These are phyloP conservation scores for Cinnamomum chago DNA, from an alignment of 164 flowering plant genomes.

Conservation along the genomic window DNA sequence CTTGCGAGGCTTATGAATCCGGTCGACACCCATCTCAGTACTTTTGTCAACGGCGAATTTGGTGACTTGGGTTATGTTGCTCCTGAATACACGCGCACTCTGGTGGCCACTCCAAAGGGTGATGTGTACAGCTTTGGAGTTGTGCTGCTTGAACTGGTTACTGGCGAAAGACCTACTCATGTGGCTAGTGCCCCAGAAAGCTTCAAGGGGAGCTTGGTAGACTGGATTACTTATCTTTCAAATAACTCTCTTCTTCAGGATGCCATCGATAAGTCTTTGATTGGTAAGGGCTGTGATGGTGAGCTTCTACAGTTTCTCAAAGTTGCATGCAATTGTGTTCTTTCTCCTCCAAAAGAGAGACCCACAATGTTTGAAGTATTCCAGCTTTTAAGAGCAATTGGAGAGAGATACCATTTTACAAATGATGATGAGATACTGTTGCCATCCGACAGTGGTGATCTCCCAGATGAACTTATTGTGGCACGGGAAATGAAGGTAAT, in stretches of 20 bases:
- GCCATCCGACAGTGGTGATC: constrained; percentile 3
- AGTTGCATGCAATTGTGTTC: constrained; percentile 20
- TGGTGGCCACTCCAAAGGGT: constrained; percentile 23
- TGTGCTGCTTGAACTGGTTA: constrained; percentile 23
- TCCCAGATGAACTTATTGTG: constrained; percentile 20
- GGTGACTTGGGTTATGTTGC: constrained; percentile 24
- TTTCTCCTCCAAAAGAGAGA: constrained; percentile 19
- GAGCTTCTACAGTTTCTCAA: constrained; percentile 19
- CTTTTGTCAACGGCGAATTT: constrained; percentile 21
- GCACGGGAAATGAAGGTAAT: constrained; percentile 5
- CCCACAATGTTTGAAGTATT: constrained; percentile 26
- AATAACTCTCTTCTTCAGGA: constrained; percentile 10
- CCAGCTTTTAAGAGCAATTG: constrained; percentile 22
- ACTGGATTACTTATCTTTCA: constrained; percentile 16
- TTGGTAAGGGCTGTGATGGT: constrained; percentile 16
- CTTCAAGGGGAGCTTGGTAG: constrained; percentile 26
- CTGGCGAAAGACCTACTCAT: constrained; percentile 21
- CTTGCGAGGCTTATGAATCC: constrained; percentile 24
- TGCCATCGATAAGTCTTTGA: constrained; percentile 17
- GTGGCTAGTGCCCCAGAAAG: constrained; percentile 20
- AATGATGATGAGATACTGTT: constrained; percentile 17
- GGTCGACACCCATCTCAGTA: constrained; percentile 18
- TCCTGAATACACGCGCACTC: constrained; percentile 20
- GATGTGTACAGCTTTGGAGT: constrained; percentile 28
- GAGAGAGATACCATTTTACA: constrained; percentile 16